phyloP scores from a whole-genome alignment of 2,329 filamentous ascomycete species.

The Cryphonectria parasitica region DNA sequence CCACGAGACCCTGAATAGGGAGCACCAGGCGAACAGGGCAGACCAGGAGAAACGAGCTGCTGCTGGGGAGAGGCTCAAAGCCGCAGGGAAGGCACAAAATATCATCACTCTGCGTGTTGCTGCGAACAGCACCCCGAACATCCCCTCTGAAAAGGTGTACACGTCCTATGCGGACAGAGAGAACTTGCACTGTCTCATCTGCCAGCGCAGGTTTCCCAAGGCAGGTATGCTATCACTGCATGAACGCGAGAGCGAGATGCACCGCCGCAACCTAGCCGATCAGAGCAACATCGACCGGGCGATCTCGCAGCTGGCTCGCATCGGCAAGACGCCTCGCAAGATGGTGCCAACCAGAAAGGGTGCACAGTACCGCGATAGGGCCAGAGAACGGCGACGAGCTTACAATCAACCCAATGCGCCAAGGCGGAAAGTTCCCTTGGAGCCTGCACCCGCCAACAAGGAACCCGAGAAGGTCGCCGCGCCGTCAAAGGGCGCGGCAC shows the following conservation, averaged over 20 bases:
- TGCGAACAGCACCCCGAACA: slow-evolving; percentile 30
- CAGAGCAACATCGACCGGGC: slow-evolving; percentile 38
- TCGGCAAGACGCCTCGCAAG: slow-evolving; percentile 40
- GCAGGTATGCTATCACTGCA: slow-evolving; percentile 47
- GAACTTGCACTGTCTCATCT: slow-evolving; percentile 45
- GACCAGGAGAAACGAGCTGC: slow-evolving; percentile 32
- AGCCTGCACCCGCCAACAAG: slow-evolving; percentile 40
- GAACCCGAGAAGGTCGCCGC: slow-evolving; percentile 37
- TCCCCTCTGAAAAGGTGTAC: slow-evolving; percentile 46
- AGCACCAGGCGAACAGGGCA: slow-evolving; percentile 48
- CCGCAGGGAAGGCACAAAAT: slow-evolving; percentile 33
- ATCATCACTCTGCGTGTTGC: slow-evolving; percentile 34
- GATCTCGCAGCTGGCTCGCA: slow-evolving; percentile 34
- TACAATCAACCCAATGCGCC: slow-evolving; percentile 58
- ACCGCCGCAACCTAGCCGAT: slow-evolving; percentile 40
- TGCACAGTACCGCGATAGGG: slow-evolving; percentile 65
- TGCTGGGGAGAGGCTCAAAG: slow-evolving; percentile 31
- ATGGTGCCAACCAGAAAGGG: slow-evolving; percentile 32
- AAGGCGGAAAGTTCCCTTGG: slow-evolving; percentile 51
- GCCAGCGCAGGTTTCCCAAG: slow-evolving; percentile 46
- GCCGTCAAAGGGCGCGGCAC: slow-evolving; percentile 63
- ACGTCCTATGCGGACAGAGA: slow-evolving; percentile 60
- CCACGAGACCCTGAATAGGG: slow-evolving; percentile 62
- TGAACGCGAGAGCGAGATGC: slow-evolving; percentile 50
- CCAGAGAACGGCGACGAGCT: slow-evolving; percentile 66